Conservation (phyloP, 805 yeast species). For the Maudiozyma barnettii region DNA sequence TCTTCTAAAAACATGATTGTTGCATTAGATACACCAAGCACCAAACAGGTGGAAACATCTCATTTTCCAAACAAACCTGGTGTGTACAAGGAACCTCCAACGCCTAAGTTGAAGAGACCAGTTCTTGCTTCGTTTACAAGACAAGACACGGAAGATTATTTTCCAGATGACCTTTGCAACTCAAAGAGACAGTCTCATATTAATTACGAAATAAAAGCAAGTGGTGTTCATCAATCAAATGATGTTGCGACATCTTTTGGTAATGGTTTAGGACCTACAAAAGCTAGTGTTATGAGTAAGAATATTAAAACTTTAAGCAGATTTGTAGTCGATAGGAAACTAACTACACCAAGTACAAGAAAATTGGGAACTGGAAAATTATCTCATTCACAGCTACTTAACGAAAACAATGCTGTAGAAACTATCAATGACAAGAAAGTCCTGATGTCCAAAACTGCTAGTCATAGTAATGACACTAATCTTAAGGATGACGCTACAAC, state of each 20-base stretch:
- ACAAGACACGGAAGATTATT: constrained; percentile 27
- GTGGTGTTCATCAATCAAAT: constrained; percentile 31
- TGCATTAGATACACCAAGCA: constrained; percentile 14
- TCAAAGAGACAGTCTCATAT: constrained; percentile 17
- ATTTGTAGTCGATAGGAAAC: constrained; percentile 25
- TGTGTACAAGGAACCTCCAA: constrained; percentile 26
- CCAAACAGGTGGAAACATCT: constrained; percentile 36
- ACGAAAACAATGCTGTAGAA: not conserved
- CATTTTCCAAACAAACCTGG: constrained; percentile 49
- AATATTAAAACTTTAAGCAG: constrained; percentile 23
- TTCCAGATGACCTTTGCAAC: constrained; percentile 23
- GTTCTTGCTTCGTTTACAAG: constrained; percentile 10
- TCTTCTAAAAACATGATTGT: not conserved
- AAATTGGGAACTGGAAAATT: constrained; percentile 8
- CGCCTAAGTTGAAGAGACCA: constrained; percentile 8
- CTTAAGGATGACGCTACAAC: not conserved
- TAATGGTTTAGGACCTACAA: constrained; percentile 29
- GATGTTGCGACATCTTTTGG: constrained; percentile 29
- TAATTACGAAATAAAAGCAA: constrained; percentile 29
- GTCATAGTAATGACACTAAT: not conserved
- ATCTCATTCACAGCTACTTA: not conserved
- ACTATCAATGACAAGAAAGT: not conserved
- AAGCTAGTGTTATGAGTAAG: constrained; percentile 27
- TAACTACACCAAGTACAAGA: constrained; percentile 19
- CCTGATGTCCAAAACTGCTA: too few species aligned